Conservation (phyloP, 1,284 basidiomycete species). For the Trichosporon sp. region DNA sequence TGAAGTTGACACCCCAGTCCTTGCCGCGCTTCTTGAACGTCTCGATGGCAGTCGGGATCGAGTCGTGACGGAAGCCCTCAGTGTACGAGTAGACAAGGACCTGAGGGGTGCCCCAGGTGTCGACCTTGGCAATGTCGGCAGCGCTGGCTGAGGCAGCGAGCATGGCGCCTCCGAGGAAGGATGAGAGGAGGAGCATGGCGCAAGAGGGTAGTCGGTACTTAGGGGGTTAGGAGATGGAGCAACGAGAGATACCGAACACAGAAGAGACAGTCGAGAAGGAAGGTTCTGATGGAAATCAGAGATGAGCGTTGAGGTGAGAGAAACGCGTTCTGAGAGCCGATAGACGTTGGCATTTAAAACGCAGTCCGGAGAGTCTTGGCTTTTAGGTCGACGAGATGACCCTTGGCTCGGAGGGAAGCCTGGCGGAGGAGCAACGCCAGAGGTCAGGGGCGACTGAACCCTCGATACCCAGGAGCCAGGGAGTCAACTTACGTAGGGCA, state of each 20-base stretch:
- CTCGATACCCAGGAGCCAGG: not conserved
- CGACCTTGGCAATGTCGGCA: not conserved
- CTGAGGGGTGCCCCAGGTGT: slow-evolving; percentile 29
- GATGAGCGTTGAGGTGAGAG: too few species aligned
- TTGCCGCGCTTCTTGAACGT: slow-evolving; percentile 58
- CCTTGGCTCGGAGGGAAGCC: not conserved
- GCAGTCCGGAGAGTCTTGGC: not conserved
- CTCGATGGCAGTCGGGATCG: slow-evolving; percentile 69
- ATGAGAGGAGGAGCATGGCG: not conserved
- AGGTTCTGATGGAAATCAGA: not conserved
- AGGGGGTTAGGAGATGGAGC: not conserved
- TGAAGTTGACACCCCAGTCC: slow-evolving; percentile 63
- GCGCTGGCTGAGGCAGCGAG: not conserved
- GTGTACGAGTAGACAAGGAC: slow-evolving; percentile 51
- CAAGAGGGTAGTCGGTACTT: not conserved
- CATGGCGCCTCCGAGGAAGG: slow-evolving; percentile 10
- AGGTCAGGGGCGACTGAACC: not conserved
- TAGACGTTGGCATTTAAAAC: not conserved
- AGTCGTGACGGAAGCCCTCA: slow-evolving; percentile 67
- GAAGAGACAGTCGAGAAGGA: not conserved
- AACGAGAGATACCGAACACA: not conserved
- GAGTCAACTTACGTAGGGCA: not conserved
- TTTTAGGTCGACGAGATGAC: not conserved
- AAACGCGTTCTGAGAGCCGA: not conserved
- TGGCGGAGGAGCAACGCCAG: not conserved